Conservation (phyloP, 2,329 filamentous ascomycete genomes). For the Chrysoporthe puriensis region DNA sequence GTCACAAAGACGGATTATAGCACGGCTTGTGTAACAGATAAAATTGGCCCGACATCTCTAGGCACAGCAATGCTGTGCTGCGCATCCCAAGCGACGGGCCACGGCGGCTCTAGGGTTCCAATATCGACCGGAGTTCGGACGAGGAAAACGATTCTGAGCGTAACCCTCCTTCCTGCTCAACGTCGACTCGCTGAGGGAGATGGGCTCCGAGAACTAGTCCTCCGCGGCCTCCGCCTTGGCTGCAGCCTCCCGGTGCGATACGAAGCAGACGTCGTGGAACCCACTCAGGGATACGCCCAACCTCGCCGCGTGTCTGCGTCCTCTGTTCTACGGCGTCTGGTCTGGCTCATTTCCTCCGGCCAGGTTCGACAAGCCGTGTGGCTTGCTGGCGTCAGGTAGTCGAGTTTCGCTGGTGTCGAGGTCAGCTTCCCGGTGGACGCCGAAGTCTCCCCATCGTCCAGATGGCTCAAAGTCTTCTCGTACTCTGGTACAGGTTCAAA, state of each 20-base stretch:
- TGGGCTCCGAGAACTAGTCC: too few relatives aligned
- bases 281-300: too few relatives aligned
- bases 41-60: background rate
- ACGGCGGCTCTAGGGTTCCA: background rate
- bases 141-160: background rate
- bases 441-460: background rate
- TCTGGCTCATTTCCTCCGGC: background rate
- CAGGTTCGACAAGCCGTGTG: background rate
- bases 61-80: background rate
- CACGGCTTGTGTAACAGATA: background rate
- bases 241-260: too few relatives aligned
- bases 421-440: background rate
- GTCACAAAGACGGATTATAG: background rate
- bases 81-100: background rate
- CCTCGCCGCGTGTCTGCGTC: background rate
- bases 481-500: background rate
- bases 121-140: background rate
- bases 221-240: too few relatives aligned
- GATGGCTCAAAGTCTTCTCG: background rate
- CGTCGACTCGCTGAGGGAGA: too few relatives aligned
- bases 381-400: background rate
- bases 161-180: too few relatives aligned
- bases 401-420: background rate
- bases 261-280: too few relatives aligned
- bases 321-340: background rate